Conservation (phyloP, 306 rosid species). For the Gastrolobium bilobum region DNA sequence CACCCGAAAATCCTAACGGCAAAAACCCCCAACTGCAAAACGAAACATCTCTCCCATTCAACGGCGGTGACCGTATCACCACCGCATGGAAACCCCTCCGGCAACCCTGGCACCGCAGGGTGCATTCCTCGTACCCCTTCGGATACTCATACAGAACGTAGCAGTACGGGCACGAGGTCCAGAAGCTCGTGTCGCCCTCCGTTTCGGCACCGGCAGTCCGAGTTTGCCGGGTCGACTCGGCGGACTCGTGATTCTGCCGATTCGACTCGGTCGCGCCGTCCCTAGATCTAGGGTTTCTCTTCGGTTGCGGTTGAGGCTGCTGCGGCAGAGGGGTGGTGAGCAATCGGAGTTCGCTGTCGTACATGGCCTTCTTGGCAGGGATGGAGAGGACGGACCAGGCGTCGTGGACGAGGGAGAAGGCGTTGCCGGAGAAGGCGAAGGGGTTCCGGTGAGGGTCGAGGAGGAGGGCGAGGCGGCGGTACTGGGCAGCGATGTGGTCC, state of each 20-base stretch:
- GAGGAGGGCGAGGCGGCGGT: conserved; percentile 80
- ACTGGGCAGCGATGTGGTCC: conserved; percentile 82
- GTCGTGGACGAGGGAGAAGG: conserved; percentile 81
- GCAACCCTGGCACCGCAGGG: conserved; percentile 86
- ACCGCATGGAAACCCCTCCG: conserved; percentile 80
- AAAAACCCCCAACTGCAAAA: conserved; percentile 89
- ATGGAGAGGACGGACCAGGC: conserved; percentile 90
- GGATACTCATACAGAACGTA: conserved; percentile 83
- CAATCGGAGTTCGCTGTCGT: conserved; percentile 69
- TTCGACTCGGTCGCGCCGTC: conserved; percentile 44
- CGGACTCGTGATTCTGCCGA: conserved; percentile 55
- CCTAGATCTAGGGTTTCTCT: conserved; percentile 55
- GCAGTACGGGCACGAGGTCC: conserved; percentile 98
- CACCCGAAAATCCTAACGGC: conserved; percentile 71
- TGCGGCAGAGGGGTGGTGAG: conserved; percentile 52
- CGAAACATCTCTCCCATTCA: conserved; percentile 57
- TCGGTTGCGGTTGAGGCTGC: conserved; percentile 43
- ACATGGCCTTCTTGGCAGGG: conserved; percentile 69
- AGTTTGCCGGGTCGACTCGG: conserved; percentile 52
- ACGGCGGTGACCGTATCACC: conserved; percentile 76
- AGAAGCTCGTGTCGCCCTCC: conserved; percentile 60
- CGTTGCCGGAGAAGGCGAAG: conserved; percentile 69
- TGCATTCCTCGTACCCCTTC: conserved; percentile 79
- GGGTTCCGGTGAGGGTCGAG: conserved; percentile 75
- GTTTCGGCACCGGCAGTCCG: conserved; percentile 37